Evolutionary conservation across 352 stramenopile genomes (phyloP), one percentile per base, ranked within the genome.

Genomic region (Pythium volutum): DNA sequence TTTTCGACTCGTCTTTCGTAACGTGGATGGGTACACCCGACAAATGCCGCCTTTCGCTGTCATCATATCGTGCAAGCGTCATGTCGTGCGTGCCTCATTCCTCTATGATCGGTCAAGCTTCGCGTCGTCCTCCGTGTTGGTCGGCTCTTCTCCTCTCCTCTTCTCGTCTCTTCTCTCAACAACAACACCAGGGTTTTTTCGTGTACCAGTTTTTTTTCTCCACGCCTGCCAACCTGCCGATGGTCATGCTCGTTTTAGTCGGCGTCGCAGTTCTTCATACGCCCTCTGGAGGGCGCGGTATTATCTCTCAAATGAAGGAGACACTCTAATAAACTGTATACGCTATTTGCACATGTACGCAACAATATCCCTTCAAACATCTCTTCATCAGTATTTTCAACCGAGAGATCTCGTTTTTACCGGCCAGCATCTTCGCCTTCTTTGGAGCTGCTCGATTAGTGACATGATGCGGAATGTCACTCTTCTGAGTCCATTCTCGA

Each of bases 241-340:
- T n/a, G n/a, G n/a, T n/a, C n/a, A n/a, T n/a, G 14, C 7, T 38
- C 2, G n/a, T 23, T 36, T 20, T 6, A 20, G 1, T 33, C 46
- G 26, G 46, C 46, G 15, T 39, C 26, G 27, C 46, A 53, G 46
- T 53, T 53, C 2, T 53, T 23, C 18, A 14, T 38, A 16, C 46
- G 46, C 46, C 18, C 46, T 53, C 26, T 43, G 3, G 27, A 36
- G 46, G 46, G 46, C 46, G 46, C 27, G 46, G 46, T 53, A 50
- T 53, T 39, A 34, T 39, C 26, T 53, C 46, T 23, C 46, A 41
- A 23, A 23, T 53, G 46, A 53, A 53, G 26, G 46, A 53, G 46
- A 23, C 12, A 11, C 15, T 53, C 15, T 53, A 53, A 39, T 53
- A 53, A 53, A 53, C 25, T 38, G 46, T 53, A 53, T 16, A 39